Evolutionary conservation across 2,329 filamentous ascomycete genomes (phyloP).

Genomic region (Trichophyton mentagrophytes): DNA sequence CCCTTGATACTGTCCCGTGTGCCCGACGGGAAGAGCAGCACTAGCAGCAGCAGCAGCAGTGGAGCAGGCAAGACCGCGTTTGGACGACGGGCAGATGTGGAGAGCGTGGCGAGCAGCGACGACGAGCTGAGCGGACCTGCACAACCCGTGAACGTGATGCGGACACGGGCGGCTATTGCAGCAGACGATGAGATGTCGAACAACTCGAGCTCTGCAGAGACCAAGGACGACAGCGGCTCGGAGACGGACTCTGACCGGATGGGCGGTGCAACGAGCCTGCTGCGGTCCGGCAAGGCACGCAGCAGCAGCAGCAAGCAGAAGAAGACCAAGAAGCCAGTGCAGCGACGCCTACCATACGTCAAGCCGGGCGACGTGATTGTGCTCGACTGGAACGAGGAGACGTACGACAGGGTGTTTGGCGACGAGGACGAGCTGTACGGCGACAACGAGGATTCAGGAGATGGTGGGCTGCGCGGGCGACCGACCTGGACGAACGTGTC

Average conservation of each 20-base stretch:
- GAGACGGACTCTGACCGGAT: slow-evolving; percentile 21
- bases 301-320: background rate
- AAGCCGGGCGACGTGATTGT: slow-evolving; percentile 73
- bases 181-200: slow-evolving; percentile 13
- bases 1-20: slow-evolving; percentile 42
- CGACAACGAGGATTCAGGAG: slow-evolving; percentile 27
- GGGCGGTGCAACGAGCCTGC: background rate
- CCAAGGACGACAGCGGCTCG: slow-evolving; percentile 19
- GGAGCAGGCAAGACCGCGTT: slow-evolving; percentile 11
- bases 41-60: slow-evolving; percentile 11
- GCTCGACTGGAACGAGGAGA: slow-evolving; percentile 67
- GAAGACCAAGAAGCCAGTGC: slow-evolving; percentile 21
- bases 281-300: slow-evolving; percentile 5
- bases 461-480: slow-evolving; percentile 42
- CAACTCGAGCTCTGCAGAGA: slow-evolving; percentile 14
- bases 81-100: slow-evolving; percentile 12
- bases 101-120: slow-evolving; percentile 20
- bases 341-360: slow-evolving; percentile 44
- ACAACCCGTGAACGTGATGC: slow-evolving; percentile 8
- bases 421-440: slow-evolving; percentile 17
- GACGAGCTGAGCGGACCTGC: slow-evolving; percentile 21
- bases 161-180: background rate
- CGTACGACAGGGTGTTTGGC: slow-evolving; percentile 57
- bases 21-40: slow-evolving; percentile 16
- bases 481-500: slow-evolving; percentile 45